Evolutionary conservation across 2,329 filamentous ascomycete genomes (phyloP).

Genomic region (Xylaria hypoxylon): DNA sequence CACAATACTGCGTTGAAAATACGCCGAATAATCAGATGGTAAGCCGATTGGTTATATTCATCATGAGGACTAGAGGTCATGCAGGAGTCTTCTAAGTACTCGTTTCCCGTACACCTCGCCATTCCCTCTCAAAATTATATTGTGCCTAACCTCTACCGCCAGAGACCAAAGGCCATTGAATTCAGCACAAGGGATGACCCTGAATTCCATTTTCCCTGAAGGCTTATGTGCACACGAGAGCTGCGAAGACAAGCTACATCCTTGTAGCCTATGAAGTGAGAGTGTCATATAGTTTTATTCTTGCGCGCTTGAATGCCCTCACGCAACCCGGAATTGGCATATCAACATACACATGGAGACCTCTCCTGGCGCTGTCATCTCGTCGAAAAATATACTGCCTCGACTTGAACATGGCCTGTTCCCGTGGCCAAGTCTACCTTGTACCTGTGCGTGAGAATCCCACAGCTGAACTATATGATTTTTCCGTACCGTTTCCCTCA

Average conservation of each 20-base stretch:
- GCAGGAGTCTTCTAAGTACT: too few relatives aligned
- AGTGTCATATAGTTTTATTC: slow-evolving; percentile 27
- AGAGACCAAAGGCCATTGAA: not conserved
- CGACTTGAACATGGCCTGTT: slow-evolving; percentile 23
- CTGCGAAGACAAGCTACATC: not conserved
- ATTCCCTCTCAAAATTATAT: not conserved
- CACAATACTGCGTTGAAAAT: too few relatives aligned
- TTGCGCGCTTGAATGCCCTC: slow-evolving; percentile 10
- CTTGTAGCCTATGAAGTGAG: not conserved
- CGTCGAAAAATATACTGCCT: slow-evolving; percentile 13
- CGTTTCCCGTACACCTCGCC: not conserved
- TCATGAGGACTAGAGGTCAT: too few relatives aligned
- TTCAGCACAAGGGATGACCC: not conserved
- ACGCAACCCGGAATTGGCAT: slow-evolving; percentile 19
- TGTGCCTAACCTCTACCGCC: not conserved
- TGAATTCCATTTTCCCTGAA: too few relatives aligned
- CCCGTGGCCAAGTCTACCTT: slow-evolving; percentile 16
- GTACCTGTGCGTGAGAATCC: slow-evolving; percentile 23
- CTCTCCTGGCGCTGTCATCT: slow-evolving; percentile 6
- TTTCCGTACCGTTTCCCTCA: slow-evolving; percentile 30
- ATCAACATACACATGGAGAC: slow-evolving; percentile 17
- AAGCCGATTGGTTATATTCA: too few relatives aligned
- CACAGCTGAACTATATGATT: slow-evolving; percentile 28
- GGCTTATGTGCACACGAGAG: not conserved
- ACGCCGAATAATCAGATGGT: too few relatives aligned